Evolutionary conservation across 345 rosid genomes (phyloP).

Genomic region (Aurinia saxatilis): DNA sequence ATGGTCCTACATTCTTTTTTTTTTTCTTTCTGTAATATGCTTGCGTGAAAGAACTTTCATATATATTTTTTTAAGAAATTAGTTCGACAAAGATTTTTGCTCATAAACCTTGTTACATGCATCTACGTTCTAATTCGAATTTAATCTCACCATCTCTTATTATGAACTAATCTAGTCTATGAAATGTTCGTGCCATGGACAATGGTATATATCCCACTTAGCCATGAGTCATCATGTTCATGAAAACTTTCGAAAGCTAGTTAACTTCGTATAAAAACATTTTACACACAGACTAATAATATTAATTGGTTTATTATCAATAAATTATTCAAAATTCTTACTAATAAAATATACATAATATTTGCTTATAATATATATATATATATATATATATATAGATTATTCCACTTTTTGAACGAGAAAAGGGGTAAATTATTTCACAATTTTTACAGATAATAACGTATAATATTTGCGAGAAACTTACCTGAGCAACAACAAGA

Average conservation of each 20-base stretch:
- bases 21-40: not conserved
- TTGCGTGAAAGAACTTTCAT: not conserved
- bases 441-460: not conserved
- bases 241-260: not conserved
- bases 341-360: no score
- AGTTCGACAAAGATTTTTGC: no score
- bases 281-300: no score
- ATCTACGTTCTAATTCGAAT: not conserved
- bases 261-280: not conserved
- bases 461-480: not conserved
- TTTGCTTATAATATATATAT: no score
- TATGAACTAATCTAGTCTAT: not conserved
- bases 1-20: no score
- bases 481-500: conserved; percentile 60
- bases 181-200: not conserved
- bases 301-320: no score
- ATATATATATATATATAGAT: no score
- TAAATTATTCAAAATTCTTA: no score
- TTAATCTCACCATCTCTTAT: not conserved
- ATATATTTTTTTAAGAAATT: no score
- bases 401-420: no score
- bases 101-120: not conserved
- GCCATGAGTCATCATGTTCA: not conserved
- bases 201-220: not conserved
- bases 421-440: not conserved